phyloP scores from a whole-genome alignment of 257 asterid genomes.

The Gentiana macrophylla region DNA sequence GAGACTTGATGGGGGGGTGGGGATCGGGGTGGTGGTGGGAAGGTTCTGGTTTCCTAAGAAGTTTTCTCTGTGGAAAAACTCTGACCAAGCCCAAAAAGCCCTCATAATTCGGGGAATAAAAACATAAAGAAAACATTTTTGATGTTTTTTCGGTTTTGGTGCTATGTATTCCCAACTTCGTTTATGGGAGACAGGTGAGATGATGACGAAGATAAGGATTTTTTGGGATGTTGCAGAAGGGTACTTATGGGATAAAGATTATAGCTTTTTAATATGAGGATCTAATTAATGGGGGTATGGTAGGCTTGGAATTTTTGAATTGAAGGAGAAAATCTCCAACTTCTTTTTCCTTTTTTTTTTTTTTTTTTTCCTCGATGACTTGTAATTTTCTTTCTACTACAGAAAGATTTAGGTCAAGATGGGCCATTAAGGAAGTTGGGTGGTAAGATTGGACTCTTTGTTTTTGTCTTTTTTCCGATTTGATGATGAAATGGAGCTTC shows the following conservation, averaged over 20 bases:
- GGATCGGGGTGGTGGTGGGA: conserved; percentile 10
- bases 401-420: conserved; percentile 25
- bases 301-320: conserved; percentile 27
- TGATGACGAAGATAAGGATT: conserved; percentile 21
- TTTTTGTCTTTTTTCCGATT: conserved; percentile 9
- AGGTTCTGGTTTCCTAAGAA: conserved; percentile 59
- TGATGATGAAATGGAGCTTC: conserved; percentile 12
- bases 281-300: conserved; percentile 19
- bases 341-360: conserved; percentile 6
- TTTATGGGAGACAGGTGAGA: conserved; percentile 26
- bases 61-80: conserved; percentile 57
- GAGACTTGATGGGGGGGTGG: conserved; percentile 18
- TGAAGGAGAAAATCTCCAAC: conserved; percentile 16
- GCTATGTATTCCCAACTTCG: too few species aligned
- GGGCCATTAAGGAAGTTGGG: conserved; percentile 22
- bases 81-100: conserved; percentile 87
- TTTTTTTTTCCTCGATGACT: conserved; percentile 2
- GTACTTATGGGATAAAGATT: conserved; percentile 44
- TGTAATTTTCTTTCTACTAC: conserved; percentile 13
- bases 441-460: conserved; percentile 22
- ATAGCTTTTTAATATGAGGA: conserved; percentile 12
- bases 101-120: conserved; percentile 35
- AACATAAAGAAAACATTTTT: conserved; percentile 23
- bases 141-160: conserved; percentile 2
- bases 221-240: conserved; percentile 80